Conservation (phyloP, 139 green algal genomes). For the Dunaliella primolecta region DNA sequence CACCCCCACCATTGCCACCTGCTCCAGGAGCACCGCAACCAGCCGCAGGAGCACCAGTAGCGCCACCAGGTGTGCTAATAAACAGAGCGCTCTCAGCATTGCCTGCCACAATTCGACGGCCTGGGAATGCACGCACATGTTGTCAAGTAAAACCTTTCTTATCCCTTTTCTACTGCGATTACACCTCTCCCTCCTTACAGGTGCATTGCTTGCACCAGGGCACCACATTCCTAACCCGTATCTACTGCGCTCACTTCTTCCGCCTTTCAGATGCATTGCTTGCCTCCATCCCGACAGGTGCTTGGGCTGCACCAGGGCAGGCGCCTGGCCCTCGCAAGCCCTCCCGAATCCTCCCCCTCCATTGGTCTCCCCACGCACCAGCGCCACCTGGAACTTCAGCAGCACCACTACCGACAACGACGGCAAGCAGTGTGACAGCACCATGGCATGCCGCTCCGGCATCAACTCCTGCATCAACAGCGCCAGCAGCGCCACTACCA, state of each 20-base stretch:
- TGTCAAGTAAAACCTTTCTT: too few relatives aligned
- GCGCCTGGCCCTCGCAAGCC: background rate
- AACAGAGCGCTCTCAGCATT: too few relatives aligned
- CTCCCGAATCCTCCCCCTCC: background rate
- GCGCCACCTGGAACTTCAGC: too few relatives aligned
- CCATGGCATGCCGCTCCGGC: background rate
- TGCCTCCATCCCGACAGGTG: background rate
- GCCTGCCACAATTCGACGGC: too few relatives aligned
- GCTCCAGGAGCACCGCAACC: too few relatives aligned
- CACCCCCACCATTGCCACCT: too few relatives aligned
- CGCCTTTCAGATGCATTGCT: background rate
- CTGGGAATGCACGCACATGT: too few relatives aligned
- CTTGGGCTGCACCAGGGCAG: background rate
- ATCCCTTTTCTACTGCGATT: too few relatives aligned
- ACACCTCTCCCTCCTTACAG: background rate
- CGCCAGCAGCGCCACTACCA: background rate
- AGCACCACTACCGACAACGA: background rate
- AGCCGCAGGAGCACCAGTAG: too few relatives aligned
- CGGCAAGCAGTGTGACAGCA: background rate
- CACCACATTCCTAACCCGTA: background rate
- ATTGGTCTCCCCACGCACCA: background rate
- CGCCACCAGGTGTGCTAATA: too few relatives aligned
- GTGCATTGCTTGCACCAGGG: background rate
- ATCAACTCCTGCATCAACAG: too few relatives aligned
- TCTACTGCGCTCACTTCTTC: too few relatives aligned